Percentiles rank a stretch among this genome's conserved stretches.
Evolutionary conservation across 2,329 filamentous ascomycete genomes (phyloP).

Genomic region (Paecilomyces formosus): DNA sequence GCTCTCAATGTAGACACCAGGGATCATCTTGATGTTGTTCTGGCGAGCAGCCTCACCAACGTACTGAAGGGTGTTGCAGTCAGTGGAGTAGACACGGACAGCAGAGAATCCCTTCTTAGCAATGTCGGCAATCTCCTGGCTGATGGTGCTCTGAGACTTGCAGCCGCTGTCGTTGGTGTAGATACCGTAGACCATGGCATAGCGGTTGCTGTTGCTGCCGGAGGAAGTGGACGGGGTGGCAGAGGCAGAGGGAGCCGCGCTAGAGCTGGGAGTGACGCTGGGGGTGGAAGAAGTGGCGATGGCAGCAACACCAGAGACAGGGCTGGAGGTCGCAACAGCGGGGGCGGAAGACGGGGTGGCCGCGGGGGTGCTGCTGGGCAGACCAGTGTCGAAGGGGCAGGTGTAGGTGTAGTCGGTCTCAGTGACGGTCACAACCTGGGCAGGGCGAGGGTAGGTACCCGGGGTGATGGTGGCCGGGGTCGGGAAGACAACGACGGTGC

Average conservation of each 20-base stretch:
- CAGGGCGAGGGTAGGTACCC: constrained; percentile 65
- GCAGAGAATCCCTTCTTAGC: constrained; percentile 58
- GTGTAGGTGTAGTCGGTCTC: constrained; percentile 61
- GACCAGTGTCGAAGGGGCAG: constrained; percentile 57
- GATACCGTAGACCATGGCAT: constrained; percentile 74
- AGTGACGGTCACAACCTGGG: constrained; percentile 60
- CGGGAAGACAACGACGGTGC: constrained; percentile 54
- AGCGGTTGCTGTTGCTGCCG: constrained; percentile 38
- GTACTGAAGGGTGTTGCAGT: constrained; percentile 73
- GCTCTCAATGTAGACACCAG: constrained; percentile 77
- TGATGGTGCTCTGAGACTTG: constrained; percentile 55
- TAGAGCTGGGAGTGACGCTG: constrained; percentile 15
- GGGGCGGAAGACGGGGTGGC: constrained; percentile 12
- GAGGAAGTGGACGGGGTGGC: background rate
- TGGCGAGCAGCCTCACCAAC: constrained; percentile 63
- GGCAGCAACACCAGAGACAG: constrained; percentile 9
- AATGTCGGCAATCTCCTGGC: constrained; percentile 57
- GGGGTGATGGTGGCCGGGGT: constrained; percentile 57
- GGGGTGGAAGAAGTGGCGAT: constrained; percentile 9
- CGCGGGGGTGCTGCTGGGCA: constrained; percentile 23
- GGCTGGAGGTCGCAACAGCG: constrained; percentile 16
- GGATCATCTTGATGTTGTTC: constrained; percentile 68
- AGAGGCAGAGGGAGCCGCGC: constrained; percentile 13
- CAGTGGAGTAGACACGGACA: constrained; percentile 82
- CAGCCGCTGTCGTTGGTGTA: constrained; percentile 55